A percentile compares a stretch with the other conserved stretches of the same genome.
phyloP scores from a whole-genome alignment of 805 yeast genomes.

The Yarrowia hollandica region DNA sequence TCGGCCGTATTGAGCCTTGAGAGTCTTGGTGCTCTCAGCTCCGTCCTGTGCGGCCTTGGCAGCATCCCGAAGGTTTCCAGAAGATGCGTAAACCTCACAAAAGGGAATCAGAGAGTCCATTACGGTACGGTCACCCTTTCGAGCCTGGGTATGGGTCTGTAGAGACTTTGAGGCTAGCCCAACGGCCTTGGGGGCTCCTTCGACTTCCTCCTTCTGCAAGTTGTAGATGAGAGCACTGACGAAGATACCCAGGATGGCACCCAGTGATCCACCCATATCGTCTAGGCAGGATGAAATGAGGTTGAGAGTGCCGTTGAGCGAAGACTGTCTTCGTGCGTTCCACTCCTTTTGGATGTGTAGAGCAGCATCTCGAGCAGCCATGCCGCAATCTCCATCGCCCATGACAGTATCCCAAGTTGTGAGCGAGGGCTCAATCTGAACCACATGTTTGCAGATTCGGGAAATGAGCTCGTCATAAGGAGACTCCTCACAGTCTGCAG shows the following conservation, averaged over 20 bases:
- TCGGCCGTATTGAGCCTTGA: constrained; percentile 87
- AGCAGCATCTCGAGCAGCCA: constrained; percentile 48
- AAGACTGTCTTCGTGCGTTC: not conserved
- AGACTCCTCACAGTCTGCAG: constrained; percentile 28
- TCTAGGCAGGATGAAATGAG: constrained; percentile 82
- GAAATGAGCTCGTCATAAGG: constrained; percentile 35
- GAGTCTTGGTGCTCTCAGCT: constrained; percentile 69
- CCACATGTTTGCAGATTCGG: constrained; percentile 41
- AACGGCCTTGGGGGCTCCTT: constrained; percentile 33
- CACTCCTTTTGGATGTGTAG: not conserved
- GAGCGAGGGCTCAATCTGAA: constrained; percentile 65
- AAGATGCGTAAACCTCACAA: constrained; percentile 56
- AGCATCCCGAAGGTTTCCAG: constrained; percentile 59
- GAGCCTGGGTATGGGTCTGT: constrained; percentile 83
- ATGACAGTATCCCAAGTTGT: constrained; percentile 84
- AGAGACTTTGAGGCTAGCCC: constrained; percentile 64
- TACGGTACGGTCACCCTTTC: constrained; percentile 84
- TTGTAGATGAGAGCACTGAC: constrained; percentile 71
- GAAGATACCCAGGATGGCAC: constrained; percentile 85
- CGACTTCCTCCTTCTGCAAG: constrained; percentile 39
- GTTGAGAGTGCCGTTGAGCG: constrained; percentile 54
- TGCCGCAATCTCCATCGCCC: constrained; percentile 98
- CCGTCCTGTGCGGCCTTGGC: constrained; percentile 68
- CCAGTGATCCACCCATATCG: constrained; percentile 96
- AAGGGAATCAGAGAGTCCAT: constrained; percentile 89